A percentile compares a stretch with the other conserved stretches of the same genome.
Conservation (phyloP, 345 rosid genomes). For the Aquilaria sinensis region DNA sequence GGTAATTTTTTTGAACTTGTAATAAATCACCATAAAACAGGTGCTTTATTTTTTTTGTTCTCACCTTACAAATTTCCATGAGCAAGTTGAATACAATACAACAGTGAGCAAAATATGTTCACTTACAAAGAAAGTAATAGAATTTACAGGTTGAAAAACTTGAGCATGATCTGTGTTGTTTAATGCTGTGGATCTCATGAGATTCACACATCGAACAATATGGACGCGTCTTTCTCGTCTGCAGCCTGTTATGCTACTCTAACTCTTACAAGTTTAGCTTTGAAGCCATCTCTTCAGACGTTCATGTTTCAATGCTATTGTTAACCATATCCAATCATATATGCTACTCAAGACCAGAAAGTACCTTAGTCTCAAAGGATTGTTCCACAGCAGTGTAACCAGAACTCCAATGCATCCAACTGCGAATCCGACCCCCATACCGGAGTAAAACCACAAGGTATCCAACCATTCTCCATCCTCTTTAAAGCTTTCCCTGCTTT, state of each 20-base stretch:
- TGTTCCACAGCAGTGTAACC: slow-evolving; percentile 2
- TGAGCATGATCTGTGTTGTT: too few species aligned
- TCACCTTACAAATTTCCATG: too few species aligned
- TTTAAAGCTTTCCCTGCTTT: not conserved
- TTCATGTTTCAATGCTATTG: not conserved
- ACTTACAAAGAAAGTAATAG: too few species aligned
- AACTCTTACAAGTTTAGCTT: not conserved
- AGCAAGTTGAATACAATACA: too few species aligned
- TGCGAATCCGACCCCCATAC: slow-evolving; percentile 4
- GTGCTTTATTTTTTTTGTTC: too few species aligned
- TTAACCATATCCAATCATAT: not conserved
- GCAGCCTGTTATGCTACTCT: not conserved
- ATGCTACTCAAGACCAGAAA: not conserved
- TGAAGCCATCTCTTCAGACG: not conserved
- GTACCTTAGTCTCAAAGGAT: slow-evolving; percentile 3
- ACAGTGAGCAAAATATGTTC: too few species aligned
- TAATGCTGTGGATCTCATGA: too few species aligned
- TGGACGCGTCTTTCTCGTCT: too few species aligned
- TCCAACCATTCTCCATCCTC: not conserved
- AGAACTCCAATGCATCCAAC: slow-evolving; percentile 3
- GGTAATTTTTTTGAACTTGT: too few species aligned
- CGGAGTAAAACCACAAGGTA: slow-evolving; percentile 5
- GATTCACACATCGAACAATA: too few species aligned
- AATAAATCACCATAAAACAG: too few species aligned
- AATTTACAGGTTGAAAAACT: too few species aligned